Evolutionary conservation across 306 rosid genomes (phyloP), one percentile per base, ranked within the genome.

Genomic region (Vigna mungo): DNA sequence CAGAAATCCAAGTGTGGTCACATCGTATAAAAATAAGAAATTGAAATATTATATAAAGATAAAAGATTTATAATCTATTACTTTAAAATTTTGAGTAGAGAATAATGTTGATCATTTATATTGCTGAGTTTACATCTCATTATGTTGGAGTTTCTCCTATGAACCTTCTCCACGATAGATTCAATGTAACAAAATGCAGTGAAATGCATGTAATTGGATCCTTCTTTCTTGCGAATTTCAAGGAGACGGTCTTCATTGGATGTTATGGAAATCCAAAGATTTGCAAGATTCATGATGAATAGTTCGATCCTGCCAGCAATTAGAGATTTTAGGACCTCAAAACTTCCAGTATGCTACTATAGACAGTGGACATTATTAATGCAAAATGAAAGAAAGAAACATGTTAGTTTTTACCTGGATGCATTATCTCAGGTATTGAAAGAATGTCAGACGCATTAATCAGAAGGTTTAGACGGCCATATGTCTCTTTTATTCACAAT

Each of bases 371-470:
- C 27, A 80, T 72, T 55, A 39, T 53, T 52, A 63, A 59, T 51
- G 21, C 44, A 49, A 36, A 27, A 58, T 60, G 48, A 73, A 68
- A 41, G 64, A 59, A 78, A 62, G 72, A 65, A 41, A 71, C 18
- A 81, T 34, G 37, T 1, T 73, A 59, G 54, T 37, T 3, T 78
- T 44, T 80, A 94, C 98, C 98, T 83, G 98, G 97, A 73, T 92
- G 96, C 53, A 95, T 67, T 47, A 82, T 86, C 76, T 81, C 77
- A 52, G 97, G 93, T 68, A 95, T 85, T 61, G 96, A 92, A 74
- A 95, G 96, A 90, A 95, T 83, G 20, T 97, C 98, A 78, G 98
- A 86, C 4, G 96, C 93, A 86, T 95, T 95, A 55, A 95, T 84
- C 9, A 95, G 96, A 82, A 95, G 91, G 86, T 95, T 95, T 77